These are phyloP conservation scores for Suillus placidus DNA, from an alignment of 768 basidiomycete genomes.

Conservation along the genomic window DNA sequence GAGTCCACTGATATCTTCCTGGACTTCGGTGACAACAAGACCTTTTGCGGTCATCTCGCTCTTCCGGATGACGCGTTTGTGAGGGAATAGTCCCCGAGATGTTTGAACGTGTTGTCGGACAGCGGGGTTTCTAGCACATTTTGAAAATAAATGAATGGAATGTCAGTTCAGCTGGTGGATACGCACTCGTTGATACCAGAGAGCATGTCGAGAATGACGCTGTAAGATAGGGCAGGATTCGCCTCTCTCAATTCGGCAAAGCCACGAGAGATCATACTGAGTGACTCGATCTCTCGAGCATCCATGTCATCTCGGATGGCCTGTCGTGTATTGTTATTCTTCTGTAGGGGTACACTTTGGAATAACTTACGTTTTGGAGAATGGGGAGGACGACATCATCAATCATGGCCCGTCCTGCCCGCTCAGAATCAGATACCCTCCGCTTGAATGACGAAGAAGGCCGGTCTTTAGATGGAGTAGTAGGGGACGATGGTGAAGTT, in stretches of 20 bases:
- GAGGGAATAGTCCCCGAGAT: constrained; percentile 77
- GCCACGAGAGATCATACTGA: constrained; percentile 88
- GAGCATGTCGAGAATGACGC: constrained; percentile 85
- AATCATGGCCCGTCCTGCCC: constrained; percentile 69
- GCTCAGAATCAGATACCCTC: constrained; percentile 56
- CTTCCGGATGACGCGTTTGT: constrained; percentile 74
- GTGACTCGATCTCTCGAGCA: constrained; percentile 82
- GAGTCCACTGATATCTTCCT: constrained; percentile 65
- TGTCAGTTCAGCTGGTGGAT: constrained; percentile 6
- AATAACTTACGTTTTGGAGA: constrained; percentile 63
- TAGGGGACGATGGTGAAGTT: constrained; percentile 42
- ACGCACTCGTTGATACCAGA: constrained; percentile 90
- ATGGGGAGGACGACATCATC: constrained; percentile 86
- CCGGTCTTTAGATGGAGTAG: constrained; percentile 43
- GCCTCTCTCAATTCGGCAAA: constrained; percentile 83
- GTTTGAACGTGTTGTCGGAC: constrained; percentile 84
- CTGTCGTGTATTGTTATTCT: constrained; percentile 38
- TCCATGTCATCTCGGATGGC: constrained; percentile 83
- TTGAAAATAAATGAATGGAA: constrained; percentile 10
- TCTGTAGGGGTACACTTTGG: not conserved
- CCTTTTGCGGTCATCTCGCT: constrained; percentile 87
- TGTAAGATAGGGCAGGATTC: constrained; percentile 86
- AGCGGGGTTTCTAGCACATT: constrained; percentile 62
- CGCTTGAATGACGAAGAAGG: constrained; percentile 46
- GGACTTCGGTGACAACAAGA: constrained; percentile 79